Evolutionary conservation across 257 asterid genomes (phyloP), one percentile per base, ranked within the genome.

Genomic region (Agastache rugosa): DNA sequence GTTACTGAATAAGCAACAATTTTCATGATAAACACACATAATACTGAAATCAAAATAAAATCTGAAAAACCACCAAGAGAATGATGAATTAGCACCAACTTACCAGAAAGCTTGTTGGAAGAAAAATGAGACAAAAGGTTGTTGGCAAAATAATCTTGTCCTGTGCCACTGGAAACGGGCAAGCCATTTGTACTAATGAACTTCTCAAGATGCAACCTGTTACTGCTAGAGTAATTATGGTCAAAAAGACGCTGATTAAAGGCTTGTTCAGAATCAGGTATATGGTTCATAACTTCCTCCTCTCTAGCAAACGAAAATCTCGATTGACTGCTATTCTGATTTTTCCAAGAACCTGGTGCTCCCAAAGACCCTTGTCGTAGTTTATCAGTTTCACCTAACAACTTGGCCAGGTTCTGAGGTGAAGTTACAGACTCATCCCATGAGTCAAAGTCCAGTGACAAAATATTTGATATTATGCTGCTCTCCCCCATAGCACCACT

Each of bases 261-360:
- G 73, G 80, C 81, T 63, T 88, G 86, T 29, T 85, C 89, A 75
- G 74, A 79, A 67, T 78, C 81, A 60, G 85, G 76, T 17, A 70
- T 79, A 34, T 76, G 88, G 55, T 72, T 63, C 65, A 63, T 68
- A 58, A 78, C 71, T 23, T 87, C 92, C 77, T 80, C 96, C 77
- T 89, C 99, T 84, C 99, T 84, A 29, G 99, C 99, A 85, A 92
- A 95, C 62, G 97, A 88, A 81, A 95, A 95, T 85, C 97, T 89
- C 27, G 99, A 95, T 65, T 92, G 97, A 77, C 71, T 86, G 83
- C 85, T 85, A 51, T 75, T 88, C 74, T 85, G 93, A 74, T 62
- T 69, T 87, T 89, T 92, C 84, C 87, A 83, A 0, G 96, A 83
- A 74, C 85, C 85, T 17, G 93, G 81, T 45, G 64, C 87, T 59